phyloP scores from a whole-genome alignment of 108 stramenopile genomes.

The Nitzschia inconspicua region DNA sequence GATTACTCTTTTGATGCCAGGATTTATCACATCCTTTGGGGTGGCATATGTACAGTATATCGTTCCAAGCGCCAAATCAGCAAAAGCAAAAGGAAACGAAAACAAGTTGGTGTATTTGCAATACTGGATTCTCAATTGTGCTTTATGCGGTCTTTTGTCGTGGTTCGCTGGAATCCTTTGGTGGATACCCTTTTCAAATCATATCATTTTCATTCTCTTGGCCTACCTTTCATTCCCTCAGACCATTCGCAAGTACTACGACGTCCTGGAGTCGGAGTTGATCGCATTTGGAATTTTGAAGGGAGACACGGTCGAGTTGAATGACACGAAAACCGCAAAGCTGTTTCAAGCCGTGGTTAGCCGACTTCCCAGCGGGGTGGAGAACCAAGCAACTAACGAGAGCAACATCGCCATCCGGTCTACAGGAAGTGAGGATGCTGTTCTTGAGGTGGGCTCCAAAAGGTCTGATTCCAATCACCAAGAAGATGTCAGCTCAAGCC shows the following conservation, averaged over 20 bases:
- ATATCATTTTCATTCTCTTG: conserved; percentile 63
- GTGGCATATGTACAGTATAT: conserved; percentile 71
- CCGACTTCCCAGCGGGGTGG: conserved; percentile 21
- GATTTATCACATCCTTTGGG: conserved; percentile 70
- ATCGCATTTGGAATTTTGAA: conserved; percentile 53
- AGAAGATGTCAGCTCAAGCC: too few relatives aligned
- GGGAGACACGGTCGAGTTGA: conserved; percentile 2
- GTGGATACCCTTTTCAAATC: conserved; percentile 81
- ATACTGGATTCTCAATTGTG: conserved; percentile 72
- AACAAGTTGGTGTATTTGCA: conserved; percentile 50
- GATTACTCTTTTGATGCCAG: conserved; percentile 74
- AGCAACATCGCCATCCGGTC: too few relatives aligned
- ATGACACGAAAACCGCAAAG: conserved; percentile 20
- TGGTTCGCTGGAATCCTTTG: conserved; percentile 52
- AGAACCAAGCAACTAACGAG: too few relatives aligned
- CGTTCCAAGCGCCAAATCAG: conserved; percentile 61
- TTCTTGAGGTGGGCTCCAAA: too few relatives aligned
- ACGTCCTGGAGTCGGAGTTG: conserved; percentile 53
- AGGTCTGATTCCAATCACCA: too few relatives aligned
- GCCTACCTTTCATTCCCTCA: conserved; percentile 51
- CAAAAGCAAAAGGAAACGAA: conserved; percentile 19
- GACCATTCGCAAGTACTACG: conserved; percentile 41
- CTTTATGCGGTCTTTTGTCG: conserved; percentile 35
- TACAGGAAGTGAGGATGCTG: neutral
- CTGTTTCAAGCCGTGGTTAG: conserved; percentile 7